A percentile compares a stretch with the other conserved stretches of the same genome.
Conservation (phyloP, 495 filamentous ascomycete species). For the Schizothecium vesticola region DNA sequence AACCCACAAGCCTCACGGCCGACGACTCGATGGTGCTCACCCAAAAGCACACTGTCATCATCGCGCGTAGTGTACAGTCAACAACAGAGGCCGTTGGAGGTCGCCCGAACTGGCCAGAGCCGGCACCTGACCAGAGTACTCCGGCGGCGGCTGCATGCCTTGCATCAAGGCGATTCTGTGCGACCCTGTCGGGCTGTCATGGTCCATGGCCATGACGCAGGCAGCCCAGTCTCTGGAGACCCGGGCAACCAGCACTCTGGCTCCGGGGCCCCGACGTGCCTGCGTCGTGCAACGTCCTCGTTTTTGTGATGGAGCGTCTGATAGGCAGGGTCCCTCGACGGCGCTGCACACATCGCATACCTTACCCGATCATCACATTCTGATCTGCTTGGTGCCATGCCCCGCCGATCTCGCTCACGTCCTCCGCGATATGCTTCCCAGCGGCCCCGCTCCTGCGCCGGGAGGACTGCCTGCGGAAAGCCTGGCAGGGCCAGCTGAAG, state of each 20-base stretch:
- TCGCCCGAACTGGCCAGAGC: background rate
- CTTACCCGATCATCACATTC: constrained; percentile 10
- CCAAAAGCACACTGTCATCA: constrained; percentile 13
- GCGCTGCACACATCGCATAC: constrained; percentile 4
- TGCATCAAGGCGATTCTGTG: constrained; percentile 18
- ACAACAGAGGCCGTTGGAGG: background rate
- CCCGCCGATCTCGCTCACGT: background rate
- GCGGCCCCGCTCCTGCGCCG: constrained; percentile 10
- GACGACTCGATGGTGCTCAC: background rate
- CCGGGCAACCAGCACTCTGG: constrained; percentile 17
- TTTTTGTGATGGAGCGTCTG: constrained; percentile 15
- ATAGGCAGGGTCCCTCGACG: constrained; percentile 18
- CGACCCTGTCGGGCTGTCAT: constrained; percentile 15
- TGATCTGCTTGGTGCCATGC: background rate
- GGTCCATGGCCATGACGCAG: constrained; percentile 19
- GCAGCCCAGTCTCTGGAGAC: constrained; percentile 16
- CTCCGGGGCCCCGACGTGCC: constrained; percentile 21
- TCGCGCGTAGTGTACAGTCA: constrained; percentile 3
- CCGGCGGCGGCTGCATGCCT: constrained; percentile 20
- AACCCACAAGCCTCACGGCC: constrained; percentile 1
- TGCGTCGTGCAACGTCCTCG: constrained; percentile 21
- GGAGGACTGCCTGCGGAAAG: constrained; percentile 6
- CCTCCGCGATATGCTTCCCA: background rate
- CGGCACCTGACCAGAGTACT: constrained; percentile 9
- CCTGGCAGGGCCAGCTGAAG: background rate